Evolutionary conservation across 352 stramenopile genomes (phyloP), one percentile per base, ranked within the genome.

Genomic region (Phytophthora pseudosyringae): DNA sequence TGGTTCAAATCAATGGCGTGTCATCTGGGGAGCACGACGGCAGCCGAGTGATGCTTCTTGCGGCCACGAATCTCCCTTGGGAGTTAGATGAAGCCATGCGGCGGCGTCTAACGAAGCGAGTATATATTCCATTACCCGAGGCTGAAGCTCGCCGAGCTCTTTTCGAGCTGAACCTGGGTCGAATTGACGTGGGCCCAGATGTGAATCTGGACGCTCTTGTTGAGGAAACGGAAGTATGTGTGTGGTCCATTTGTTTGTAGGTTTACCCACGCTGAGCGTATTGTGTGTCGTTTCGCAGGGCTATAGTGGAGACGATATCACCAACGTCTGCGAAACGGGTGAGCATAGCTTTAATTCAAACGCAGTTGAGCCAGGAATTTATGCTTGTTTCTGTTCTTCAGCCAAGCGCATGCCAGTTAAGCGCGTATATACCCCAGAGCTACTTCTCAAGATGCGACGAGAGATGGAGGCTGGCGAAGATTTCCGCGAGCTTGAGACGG

Each of bases 1-100:
- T 99, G 7, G 91, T 99, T 13, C 97, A 99, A 76, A 99, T 99
- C 83, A 98, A 99, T 66, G 97, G 97, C 18, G 82, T 99, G 1
- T 81, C 76, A 2, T 91, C 80, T 4, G 69, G 66, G 1, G 81
- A 88, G 26, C 50, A 78, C 15, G 64, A 77, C 1, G 73, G 68
- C 43, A 87, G 81, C 31, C 76, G 74, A 21, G 88, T 96, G 16
- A 96, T 98, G 75, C 86, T 99, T 15, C 77, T 99, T 32, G 97
- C 93, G 13, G 97, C 97, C 2, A 99, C 93, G 2, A 99, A 99
- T 71, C 71, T 98, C 13, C 97, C 97, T 26, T 99, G 97, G 97
- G 95, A 99, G 39, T 67, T 99, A 6, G 97, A 99, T 67, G 87
- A 98, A 67, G 97, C 97, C 3, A 95, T 99, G 64, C 81, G 95